Evolutionary conservation across 2,329 filamentous ascomycete species (phyloP).

Genomic region (Aspergillus ochraceus): DNA sequence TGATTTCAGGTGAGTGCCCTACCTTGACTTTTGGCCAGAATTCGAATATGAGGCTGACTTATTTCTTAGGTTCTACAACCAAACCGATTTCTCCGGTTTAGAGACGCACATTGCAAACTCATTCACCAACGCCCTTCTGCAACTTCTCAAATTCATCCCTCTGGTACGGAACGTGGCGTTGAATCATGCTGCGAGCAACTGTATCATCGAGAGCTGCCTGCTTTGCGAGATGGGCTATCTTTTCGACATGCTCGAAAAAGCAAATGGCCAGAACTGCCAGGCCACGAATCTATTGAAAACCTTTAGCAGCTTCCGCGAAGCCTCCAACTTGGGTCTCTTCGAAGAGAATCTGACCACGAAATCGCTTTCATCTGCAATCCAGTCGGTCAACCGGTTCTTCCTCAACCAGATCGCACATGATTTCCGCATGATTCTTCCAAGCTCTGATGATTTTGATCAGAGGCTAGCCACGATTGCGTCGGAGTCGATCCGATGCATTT

Average conservation of each 20-base stretch:
- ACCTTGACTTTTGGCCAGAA: background rate
- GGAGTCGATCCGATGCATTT: conserved; percentile 72
- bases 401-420: conserved; percentile 78
- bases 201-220: conserved; percentile 78
- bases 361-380: conserved; percentile 77
- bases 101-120: conserved; percentile 97
- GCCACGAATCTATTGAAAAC: conserved; percentile 93
- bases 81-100: conserved; percentile 83
- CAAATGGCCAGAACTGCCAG: conserved; percentile 89
- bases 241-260: conserved; percentile 98
- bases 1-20: conserved; percentile 83
- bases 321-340: conserved; percentile 73
- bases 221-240: conserved; percentile 93
- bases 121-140: conserved; percentile 88
- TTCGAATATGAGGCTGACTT: background rate
- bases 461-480: conserved; percentile 50
- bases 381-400: conserved; percentile 81
- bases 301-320: conserved; percentile 78
- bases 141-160: conserved; percentile 88
- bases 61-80: conserved; percentile 78
- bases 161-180: conserved; percentile 83
- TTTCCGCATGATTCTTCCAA: conserved; percentile 66
- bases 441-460: conserved; percentile 68
- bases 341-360: conserved; percentile 78
- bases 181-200: conserved; percentile 83